phyloP scores from a whole-genome alignment of 805 yeast species.

The Komagataella mondaviorum region DNA sequence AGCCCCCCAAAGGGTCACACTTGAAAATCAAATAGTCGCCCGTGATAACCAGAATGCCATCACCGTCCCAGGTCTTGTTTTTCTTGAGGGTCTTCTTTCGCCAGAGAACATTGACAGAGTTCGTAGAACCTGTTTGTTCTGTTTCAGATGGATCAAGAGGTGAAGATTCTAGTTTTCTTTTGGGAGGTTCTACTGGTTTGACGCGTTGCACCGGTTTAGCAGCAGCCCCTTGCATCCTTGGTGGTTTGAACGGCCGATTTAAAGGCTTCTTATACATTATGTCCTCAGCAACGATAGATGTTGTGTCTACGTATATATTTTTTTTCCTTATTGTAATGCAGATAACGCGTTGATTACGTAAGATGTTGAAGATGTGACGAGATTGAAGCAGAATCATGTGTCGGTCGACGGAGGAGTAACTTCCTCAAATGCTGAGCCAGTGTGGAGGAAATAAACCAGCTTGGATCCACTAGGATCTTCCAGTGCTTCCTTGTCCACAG shows the following conservation, averaged over 20 bases:
- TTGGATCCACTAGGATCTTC: constrained; percentile 4
- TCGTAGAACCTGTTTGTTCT: neutral
- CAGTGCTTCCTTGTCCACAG: constrained; percentile 9
- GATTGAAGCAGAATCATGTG: neutral
- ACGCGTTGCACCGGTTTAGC: neutral
- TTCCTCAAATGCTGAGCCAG: neutral
- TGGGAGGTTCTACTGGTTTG: neutral
- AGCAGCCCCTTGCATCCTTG: constrained; percentile 15
- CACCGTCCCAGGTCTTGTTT: constrained; percentile 93
- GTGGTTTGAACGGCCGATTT: constrained; percentile 42
- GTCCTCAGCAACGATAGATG: neutral
- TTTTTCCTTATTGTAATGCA: neutral
- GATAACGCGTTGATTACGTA: neutral
- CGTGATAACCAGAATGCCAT: constrained; percentile 44
- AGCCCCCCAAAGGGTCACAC: constrained; percentile 15
- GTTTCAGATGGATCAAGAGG: neutral
- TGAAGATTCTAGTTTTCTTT: neutral
- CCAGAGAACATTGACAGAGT: constrained; percentile 34
- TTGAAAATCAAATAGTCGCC: constrained; percentile 14
- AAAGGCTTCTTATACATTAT: neutral
- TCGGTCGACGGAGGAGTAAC: neutral
- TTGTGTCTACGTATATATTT: neutral
- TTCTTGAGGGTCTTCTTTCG: constrained; percentile 65
- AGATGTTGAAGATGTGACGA: neutral
- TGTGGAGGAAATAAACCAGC: neutral